Percentiles rank a stretch among this genome's conserved stretches.
Conservation (phyloP, 2,329 filamentous ascomycete species). For the Clonostachys chloroleuca region DNA sequence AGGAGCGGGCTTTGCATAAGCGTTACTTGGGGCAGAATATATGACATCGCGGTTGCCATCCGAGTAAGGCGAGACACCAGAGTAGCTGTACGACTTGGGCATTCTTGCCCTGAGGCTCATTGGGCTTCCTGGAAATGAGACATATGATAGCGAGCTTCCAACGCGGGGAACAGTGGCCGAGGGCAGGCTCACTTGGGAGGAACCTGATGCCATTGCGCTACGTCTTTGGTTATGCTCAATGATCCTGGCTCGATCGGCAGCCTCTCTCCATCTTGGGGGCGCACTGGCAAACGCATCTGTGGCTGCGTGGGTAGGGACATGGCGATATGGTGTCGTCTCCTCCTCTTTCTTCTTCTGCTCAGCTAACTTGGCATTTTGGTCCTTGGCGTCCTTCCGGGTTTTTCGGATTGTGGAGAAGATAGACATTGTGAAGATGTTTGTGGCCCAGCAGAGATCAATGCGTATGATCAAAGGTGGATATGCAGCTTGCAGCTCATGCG, state of each 20-base stretch:
- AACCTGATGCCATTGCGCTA: constrained; percentile 39
- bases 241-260: constrained; percentile 39
- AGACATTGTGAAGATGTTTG: constrained; percentile 36
- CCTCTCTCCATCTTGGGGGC: constrained; percentile 42
- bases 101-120: not conserved
- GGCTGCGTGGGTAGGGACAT: constrained; percentile 59
- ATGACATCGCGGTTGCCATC: constrained; percentile 20
- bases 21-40: constrained; percentile 17
- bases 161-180: constrained; percentile 30
- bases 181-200: constrained; percentile 29
- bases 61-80: constrained; percentile 26
- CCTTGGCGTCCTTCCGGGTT: constrained; percentile 50
- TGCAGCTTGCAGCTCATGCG: too few species aligned
- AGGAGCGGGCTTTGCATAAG: constrained; percentile 8
- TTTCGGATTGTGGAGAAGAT: constrained; percentile 50
- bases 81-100: constrained; percentile 36
- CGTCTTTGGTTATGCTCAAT: constrained; percentile 44
- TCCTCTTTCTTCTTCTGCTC: constrained; percentile 39
- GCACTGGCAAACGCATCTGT: constrained; percentile 51
- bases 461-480: too few species aligned
- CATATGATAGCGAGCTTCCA: constrained; percentile 39
- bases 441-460: too few species aligned
- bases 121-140: constrained; percentile 28
- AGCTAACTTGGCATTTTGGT: constrained; percentile 41
- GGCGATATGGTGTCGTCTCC: constrained; percentile 42